These are phyloP conservation scores for Thielaviopsis euricoi DNA, from an alignment of 2,329 filamentous ascomycete genomes.

Conservation along the genomic window DNA sequence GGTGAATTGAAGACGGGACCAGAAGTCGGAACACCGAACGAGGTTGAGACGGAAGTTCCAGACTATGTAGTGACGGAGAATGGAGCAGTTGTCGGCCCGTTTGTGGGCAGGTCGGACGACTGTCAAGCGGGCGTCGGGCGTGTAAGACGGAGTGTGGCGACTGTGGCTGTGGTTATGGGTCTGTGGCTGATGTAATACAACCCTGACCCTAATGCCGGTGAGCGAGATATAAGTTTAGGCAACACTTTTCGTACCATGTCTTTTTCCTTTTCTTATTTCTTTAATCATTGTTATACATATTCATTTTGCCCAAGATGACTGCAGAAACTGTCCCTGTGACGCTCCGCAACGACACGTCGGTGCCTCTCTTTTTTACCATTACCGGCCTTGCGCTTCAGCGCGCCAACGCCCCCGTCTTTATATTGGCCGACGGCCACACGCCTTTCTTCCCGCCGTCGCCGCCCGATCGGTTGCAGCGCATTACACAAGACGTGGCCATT, in stretches of 20 bases:
- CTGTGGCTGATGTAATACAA: background rate
- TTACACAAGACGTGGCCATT: conserved; percentile 45
- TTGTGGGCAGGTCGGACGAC: background rate
- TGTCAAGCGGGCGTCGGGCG: background rate
- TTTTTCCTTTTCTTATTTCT: conserved; percentile 15
- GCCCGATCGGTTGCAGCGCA: conserved; percentile 27
- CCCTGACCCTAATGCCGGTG: background rate
- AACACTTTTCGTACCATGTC: conserved; percentile 18
- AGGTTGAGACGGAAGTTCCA: background rate
- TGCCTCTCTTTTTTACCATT: conserved; percentile 48
- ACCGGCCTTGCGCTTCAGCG: conserved; percentile 46
- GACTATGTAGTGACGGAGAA: background rate
- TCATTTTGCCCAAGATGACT: conserved; percentile 17
- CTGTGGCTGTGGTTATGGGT: background rate
- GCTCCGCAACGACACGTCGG: conserved; percentile 48
- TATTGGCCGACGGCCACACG: conserved; percentile 49
- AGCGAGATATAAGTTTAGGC: background rate
- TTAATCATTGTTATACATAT: conserved; percentile 15
- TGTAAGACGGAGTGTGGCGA: background rate
- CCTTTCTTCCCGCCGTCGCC: conserved; percentile 49
- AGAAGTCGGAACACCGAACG: background rate
- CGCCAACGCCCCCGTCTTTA: conserved; percentile 41
- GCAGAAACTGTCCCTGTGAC: conserved; percentile 35
- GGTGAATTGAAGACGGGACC: too few relatives aligned
- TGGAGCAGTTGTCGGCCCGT: background rate